Base-by-base conservation (phyloP, 495 filamentous ascomycete genomes). In the Saxispiralis lemnorum region DNA sequence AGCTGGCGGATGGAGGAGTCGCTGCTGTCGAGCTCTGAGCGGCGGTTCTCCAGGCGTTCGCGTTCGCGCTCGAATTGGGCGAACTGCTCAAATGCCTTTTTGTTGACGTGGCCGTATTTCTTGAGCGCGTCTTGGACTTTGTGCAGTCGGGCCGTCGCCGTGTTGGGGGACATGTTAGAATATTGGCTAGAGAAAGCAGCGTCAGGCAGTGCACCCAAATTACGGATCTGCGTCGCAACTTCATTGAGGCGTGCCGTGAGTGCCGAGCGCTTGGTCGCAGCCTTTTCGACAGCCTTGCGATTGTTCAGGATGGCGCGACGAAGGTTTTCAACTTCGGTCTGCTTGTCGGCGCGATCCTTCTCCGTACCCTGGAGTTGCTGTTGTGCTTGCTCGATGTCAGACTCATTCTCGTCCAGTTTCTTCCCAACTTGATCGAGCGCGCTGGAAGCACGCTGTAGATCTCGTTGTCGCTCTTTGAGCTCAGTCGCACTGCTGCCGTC, bases 61-160 rank as follows among this genome's bases (percentile, higher is more conserved):
- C 88, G 78, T 59, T 95, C 84, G 43, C 76, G 80, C 15, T 88
- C 95, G 62, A 96, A 96, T 61, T 76, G 92, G 63, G 85, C 88
- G 68, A 95, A 96, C 60, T 99, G 89, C 60, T 99, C 92, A 49
- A 95, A 93, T 0, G 89, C 89, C 60, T 99, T 99, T 65, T 96
- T 99, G 71, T 99, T 99, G 56, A 99, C 84, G 54, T 93, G 83
- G 30, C 80, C 81, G 66, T 87, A 96, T 57, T 95, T 93, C 63
- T 96, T 96, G 35, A 99, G 68, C 0, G 78, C 73, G 46, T 94
- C 84, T 54, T 94, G 93, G 59, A 88, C 83, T 58, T 89, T 93
- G 61, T 89, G 80, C 7, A 97, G 74, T 17, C 79, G 78, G 52
- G 79, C 77, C n/a, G 83, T 76, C 18, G 94, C 76, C 70, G 69